Evolutionary conservation across 2,329 filamentous ascomycete genomes (phyloP), one percentile per base, ranked within the genome.

Genomic region (Truncatella angustata): DNA sequence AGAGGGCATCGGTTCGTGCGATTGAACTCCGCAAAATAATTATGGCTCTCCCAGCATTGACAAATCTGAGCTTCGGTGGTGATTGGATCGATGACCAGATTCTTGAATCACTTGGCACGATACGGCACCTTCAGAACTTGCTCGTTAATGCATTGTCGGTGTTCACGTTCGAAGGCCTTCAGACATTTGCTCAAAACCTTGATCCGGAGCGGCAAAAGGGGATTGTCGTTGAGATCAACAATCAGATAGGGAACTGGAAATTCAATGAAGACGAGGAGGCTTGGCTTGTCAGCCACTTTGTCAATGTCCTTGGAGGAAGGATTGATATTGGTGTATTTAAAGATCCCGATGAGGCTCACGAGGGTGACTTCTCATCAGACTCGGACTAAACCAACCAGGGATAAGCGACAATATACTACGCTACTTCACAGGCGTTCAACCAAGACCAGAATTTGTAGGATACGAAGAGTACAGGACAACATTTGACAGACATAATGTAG

Each of bases 1-100:
- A 75, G 28, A 71, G 77, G 26, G 72, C 81, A 4, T 76, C 72
- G 2, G 75, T 86, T 53, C 71, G 66, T 0, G 68, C 76, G 6
- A 64, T 70, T 7, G 77, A 86, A 35, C 69, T 87, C 30, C 63
- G 70, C 10, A 59, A 60, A 3, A 70, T 88, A 14, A 71, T 77
- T 21, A 54, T 63, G 2, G 63, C 70, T 9, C 66, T 84, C 9
- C 66, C 66, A 0, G 61, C 71, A 14, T 71, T 88, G 0, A 80
- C 85, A 56, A 75, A 81, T 11, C 65, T 88, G 12, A 76, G 72
- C 40, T 76, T 87, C 45, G 77, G 74, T 39, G 83, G 84, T 39
- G 77, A 78, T 14, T 65, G 80, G 20, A 73, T 77, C 4, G 77
- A 84, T 54, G 70, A 73, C 30, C 61, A 64, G 3, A 62, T 84